Conservation (phyloP, 352 stramenopile genomes). For the Ophiocytium majus region DNA sequence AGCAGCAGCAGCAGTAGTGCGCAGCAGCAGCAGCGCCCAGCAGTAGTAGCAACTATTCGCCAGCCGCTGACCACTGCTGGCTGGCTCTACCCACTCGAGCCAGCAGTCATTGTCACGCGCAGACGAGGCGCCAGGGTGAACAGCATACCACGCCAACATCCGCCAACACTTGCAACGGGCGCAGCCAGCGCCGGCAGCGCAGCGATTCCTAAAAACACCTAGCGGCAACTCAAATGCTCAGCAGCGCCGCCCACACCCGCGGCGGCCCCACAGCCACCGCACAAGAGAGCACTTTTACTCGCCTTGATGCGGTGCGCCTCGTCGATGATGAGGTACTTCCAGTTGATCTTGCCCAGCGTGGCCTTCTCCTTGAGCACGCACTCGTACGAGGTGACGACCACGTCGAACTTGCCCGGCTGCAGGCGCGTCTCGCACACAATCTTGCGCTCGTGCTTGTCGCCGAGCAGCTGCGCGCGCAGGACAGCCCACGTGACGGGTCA, state of each 20-base stretch:
- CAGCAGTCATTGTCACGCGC: neutral
- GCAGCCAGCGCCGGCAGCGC: neutral
- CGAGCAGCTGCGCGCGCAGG: constrained; percentile 67
- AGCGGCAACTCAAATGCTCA: constrained; percentile 10
- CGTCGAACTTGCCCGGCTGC: constrained; percentile 74
- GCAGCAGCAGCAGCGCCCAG: neutral
- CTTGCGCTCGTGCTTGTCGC: constrained; percentile 69
- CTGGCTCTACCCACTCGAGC: neutral
- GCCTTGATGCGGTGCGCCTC: constrained; percentile 91
- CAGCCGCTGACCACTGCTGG: neutral
- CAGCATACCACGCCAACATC: neutral
- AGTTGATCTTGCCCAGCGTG: constrained; percentile 60
- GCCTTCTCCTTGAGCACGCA: constrained; percentile 77
- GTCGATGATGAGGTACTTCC: constrained; percentile 97
- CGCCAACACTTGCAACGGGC: neutral
- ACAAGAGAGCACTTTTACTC: too few species aligned
- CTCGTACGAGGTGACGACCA: constrained; percentile 96
- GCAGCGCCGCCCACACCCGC: too few species aligned
- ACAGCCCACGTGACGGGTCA: too few species aligned
- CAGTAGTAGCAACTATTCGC: neutral
- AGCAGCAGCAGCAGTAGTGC: neutral
- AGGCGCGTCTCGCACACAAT: constrained; percentile 41
- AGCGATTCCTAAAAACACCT: neutral
- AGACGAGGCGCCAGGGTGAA: neutral
- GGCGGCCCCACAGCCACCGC: too few species aligned